Evolutionary conservation across 441 rosid species (phyloP).

Genomic region (Eutrema salsugineum): DNA sequence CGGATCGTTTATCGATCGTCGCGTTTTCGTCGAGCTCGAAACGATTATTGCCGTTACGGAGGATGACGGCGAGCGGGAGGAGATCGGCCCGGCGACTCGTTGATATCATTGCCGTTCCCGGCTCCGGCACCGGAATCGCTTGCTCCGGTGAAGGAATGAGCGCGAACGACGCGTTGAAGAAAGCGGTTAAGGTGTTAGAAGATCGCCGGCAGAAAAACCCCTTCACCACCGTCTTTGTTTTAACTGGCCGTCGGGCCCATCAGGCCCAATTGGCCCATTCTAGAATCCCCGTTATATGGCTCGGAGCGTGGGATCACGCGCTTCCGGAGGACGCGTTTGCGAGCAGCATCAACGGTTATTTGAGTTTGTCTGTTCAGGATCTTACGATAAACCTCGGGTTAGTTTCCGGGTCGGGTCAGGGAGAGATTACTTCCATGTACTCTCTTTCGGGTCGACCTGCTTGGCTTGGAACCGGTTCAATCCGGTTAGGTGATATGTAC

Average conservation of each 20-base stretch:
- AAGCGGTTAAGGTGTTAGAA: slow-evolving; percentile 82
- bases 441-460: slow-evolving; percentile 28
- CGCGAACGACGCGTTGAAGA: slow-evolving; percentile 72
- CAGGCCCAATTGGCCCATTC: slow-evolving; percentile 28
- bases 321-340: slow-evolving; percentile 44
- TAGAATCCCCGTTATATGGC: slow-evolving; percentile 44
- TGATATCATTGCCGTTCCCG: slow-evolving; percentile 35
- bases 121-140: slow-evolving; percentile 32
- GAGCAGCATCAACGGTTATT: slow-evolving; percentile 39
- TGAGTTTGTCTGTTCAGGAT: slow-evolving; percentile 62
- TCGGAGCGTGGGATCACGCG: slow-evolving; percentile 32
- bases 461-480: slow-evolving; percentile 29
- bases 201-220: slow-evolving; percentile 84
- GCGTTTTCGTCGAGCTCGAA: slow-evolving; percentile 74
- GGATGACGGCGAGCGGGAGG: slow-evolving; percentile 73
- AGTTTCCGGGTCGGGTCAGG: slow-evolving; percentile 24
- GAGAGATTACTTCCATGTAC: slow-evolving; percentile 26
- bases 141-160: slow-evolving; percentile 51
- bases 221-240: slow-evolving; percentile 47
- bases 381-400: slow-evolving; percentile 36
- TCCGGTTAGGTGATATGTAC: slow-evolving; percentile 35
- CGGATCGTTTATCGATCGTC: slow-evolving; percentile 77
- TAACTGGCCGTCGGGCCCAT: slow-evolving; percentile 49
- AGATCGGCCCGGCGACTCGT: slow-evolving; percentile 63
- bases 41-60: slow-evolving; percentile 55